Conservation (phyloP, 345 rosid genomes). For the Aquilaria yunnanensis region DNA sequence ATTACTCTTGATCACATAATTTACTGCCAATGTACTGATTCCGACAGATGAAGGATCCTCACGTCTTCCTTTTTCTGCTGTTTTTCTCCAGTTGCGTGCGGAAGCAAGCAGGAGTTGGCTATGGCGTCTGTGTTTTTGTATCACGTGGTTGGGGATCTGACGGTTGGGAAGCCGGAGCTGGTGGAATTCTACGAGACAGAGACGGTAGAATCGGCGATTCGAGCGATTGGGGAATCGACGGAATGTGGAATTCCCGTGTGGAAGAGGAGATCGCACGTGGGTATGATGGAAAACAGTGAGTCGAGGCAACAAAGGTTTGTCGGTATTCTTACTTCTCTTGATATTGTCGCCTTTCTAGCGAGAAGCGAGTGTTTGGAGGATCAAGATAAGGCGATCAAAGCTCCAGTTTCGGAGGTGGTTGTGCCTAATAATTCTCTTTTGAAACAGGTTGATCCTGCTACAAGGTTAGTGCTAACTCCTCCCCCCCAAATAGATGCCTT, state of each 20-base stretch:
- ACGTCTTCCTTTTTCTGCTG: background rate
- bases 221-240: conserved; percentile 79
- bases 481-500: too few species aligned
- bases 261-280: conserved; percentile 57
- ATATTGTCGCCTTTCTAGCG: conserved; percentile 73
- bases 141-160: conserved; percentile 96
- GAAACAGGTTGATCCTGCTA: conserved; percentile 89
- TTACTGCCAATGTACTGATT: too few species aligned
- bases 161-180: conserved; percentile 97
- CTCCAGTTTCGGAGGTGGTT: conserved; percentile 76
- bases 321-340: conserved; percentile 82
- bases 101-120: conserved; percentile 3
- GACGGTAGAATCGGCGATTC: conserved; percentile 77
- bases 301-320: conserved; percentile 80
- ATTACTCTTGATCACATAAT: too few species aligned
- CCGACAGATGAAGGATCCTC: too few species aligned
- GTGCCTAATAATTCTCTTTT: conserved; percentile 50
- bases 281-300: conserved; percentile 55
- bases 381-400: conserved; percentile 70
- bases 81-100: conserved; percentile 1
- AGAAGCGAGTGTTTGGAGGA: conserved; percentile 72
- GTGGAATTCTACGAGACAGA: conserved; percentile 79
- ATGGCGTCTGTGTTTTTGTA: conserved; percentile 92
- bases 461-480: conserved; percentile 42
- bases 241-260: conserved; percentile 95